Base-by-base conservation (phyloP, 805 yeast genomes). In the Yarrowia hollandica region DNA sequence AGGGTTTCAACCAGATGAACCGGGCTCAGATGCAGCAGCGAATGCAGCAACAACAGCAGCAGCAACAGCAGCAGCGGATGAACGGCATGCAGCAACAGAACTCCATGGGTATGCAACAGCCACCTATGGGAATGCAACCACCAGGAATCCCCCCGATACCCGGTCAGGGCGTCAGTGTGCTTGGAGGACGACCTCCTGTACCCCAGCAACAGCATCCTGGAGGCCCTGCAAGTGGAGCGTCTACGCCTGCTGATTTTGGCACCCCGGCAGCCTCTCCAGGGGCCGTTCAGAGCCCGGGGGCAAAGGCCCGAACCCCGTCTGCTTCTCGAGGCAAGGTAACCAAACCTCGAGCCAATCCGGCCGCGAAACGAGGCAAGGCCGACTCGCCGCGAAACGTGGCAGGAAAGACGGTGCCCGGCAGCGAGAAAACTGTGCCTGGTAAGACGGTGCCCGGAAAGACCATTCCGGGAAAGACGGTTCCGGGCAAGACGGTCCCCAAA, bases 51-150 rank as follows among this genome's bases (percentile, higher is more conserved):
- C 61, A 38, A 60, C 66, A 31, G 18, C 56, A 46, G 68, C 71
- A 22, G 59, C 67, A 16, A 65, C 59, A 46, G 64, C 71, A 35
- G 65, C 68, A 11, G 67, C 62, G 7, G 68, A 65, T 52, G 66
- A 71, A 14, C 64, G 65, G 18, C 42, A 63, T 23, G 62, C 64
- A 30, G 63, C 67, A 6, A 60, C 57, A 44, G 61, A 22, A 18
- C 10, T 59, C 25, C 12, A 25, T 38, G 38, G 58, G 62, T 10
- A 33, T 42, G 60, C 64, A 46, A 15, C 50, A 31, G 26, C 59
- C 37, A 3, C 52, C 52, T 1, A 54, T 30, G 39, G 50, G 60
- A 11, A 25, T 26, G 37, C 59, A 57, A 15, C 61, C 59, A 10
- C 61, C 35, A 10, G 44, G 28, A 61, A 62, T 64, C 34, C 44